These are phyloP conservation scores for Corchorus olitorius DNA, from an alignment of 345 rosid species.

Conservation along the genomic window DNA sequence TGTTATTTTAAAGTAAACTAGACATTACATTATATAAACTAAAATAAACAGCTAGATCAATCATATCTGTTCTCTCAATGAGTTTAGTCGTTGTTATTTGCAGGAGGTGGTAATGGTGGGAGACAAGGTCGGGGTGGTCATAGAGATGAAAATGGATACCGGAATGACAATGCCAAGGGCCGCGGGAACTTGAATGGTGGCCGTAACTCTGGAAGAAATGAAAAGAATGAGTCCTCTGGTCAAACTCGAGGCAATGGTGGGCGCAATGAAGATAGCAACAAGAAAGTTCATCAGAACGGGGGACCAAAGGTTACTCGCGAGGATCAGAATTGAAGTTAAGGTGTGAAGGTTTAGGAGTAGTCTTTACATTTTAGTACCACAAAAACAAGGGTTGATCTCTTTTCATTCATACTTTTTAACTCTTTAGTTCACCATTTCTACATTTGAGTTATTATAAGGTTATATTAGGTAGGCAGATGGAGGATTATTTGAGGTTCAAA, in stretches of 20 bases:
- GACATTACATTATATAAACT: not conserved
- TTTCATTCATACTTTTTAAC: not conserved
- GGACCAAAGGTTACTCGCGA: slow-evolving; percentile 18
- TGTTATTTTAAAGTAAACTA: not conserved
- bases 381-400: not conserved
- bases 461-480: slow-evolving; percentile 1
- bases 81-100: not conserved
- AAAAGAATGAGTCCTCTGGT: slow-evolving; percentile 44
- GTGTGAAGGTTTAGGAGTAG: not conserved
- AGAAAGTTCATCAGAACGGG: slow-evolving; percentile 30
- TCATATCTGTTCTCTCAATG: not conserved
- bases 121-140: slow-evolving; percentile 47
- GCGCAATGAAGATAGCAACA: slow-evolving; percentile 38
- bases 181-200: slow-evolving; percentile 49
- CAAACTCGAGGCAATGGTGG: slow-evolving; percentile 28
- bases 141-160: slow-evolving; percentile 54
- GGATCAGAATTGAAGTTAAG: slow-evolving; percentile 6
- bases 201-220: slow-evolving; percentile 43
- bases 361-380: not conserved
- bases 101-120: slow-evolving; percentile 52
- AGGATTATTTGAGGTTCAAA: no score
- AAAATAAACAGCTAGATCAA: not conserved
- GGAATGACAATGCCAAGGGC: slow-evolving; percentile 51
- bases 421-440: not conserved
- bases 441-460: not conserved